phyloP scores from a whole-genome alignment of 192 early-diverging fungal genomes.

The Pilaira anomala region DNA sequence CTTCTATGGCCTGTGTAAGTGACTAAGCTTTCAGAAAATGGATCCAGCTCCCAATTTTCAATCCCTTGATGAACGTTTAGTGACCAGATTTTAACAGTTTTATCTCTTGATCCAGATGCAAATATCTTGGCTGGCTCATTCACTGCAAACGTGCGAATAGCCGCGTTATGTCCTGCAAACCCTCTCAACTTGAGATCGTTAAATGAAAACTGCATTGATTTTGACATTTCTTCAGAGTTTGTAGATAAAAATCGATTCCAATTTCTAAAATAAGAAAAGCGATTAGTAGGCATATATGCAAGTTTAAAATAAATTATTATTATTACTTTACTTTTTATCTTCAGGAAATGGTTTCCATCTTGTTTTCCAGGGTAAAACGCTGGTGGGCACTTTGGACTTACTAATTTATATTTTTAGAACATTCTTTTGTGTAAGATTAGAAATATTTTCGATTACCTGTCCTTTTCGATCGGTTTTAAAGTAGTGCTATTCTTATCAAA shows the following conservation, averaged over 20 bases:
- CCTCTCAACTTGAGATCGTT: conserved; percentile 60
- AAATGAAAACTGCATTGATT: conserved; percentile 61
- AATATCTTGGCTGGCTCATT: conserved; percentile 53
- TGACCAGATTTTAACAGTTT: conserved; percentile 64
- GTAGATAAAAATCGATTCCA: conserved; percentile 62
- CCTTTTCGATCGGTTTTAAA: too few species aligned
- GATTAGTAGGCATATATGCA: too few species aligned
- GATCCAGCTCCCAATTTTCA: conserved; percentile 50
- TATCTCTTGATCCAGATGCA: conserved; percentile 58
- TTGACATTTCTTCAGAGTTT: conserved; percentile 64
- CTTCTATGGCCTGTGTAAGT: conserved; percentile 55
- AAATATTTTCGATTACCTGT: too few species aligned
- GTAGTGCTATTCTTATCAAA: too few species aligned
- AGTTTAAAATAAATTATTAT: too few species aligned
- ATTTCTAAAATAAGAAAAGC: conserved; percentile 36
- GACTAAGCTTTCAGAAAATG: conserved; percentile 48
- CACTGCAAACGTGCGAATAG: conserved; percentile 44
- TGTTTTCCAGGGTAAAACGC: conserved; percentile 40
- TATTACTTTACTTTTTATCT: conserved; percentile 35
- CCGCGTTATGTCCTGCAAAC: conserved; percentile 53
- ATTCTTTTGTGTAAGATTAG: too few species aligned
- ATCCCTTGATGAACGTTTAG: conserved; percentile 54
- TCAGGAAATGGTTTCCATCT: conserved; percentile 39
- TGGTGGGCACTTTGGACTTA: conserved; percentile 27
- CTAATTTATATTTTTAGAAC: too few species aligned